phyloP scores from a whole-genome alignment of 2,329 filamentous ascomycete species.

The Colletotrichum caudatum region DNA sequence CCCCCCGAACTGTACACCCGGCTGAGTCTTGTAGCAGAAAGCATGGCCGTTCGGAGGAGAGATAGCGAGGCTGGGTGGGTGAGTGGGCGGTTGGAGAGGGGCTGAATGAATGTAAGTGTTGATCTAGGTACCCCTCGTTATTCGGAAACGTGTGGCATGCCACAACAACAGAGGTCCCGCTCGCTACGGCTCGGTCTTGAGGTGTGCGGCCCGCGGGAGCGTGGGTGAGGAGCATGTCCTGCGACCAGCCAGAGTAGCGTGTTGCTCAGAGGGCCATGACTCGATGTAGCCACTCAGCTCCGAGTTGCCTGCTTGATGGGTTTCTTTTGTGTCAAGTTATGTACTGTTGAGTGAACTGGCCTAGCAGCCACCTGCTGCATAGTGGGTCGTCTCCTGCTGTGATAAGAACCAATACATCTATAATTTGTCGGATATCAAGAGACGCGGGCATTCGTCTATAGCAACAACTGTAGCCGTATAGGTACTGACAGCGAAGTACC shows the following conservation, averaged over 20 bases:
- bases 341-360: constrained; percentile 9
- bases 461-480: constrained; percentile 3
- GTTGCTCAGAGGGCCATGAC: constrained; percentile 30
- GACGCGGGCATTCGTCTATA: constrained; percentile 5
- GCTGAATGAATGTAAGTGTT: constrained; percentile 12
- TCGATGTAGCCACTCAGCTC: constrained; percentile 32
- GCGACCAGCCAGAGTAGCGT: constrained; percentile 23
- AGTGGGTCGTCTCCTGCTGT: constrained; percentile 14
- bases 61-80: constrained; percentile 30
- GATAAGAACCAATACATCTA: constrained; percentile 13
- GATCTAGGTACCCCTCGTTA: constrained; percentile 23
- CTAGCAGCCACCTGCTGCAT: constrained; percentile 21
- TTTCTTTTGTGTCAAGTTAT: constrained; percentile 24
- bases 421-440: constrained; percentile 13
- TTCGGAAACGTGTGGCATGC: constrained; percentile 12
- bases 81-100: constrained; percentile 9
- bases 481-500: constrained; percentile 14
- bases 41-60: constrained; percentile 22
- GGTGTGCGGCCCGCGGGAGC: constrained; percentile 32
- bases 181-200: constrained; percentile 31
- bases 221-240: constrained; percentile 25
- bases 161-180: constrained; percentile 24
- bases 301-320: constrained; percentile 28
- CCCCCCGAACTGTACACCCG: no score
- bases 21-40: constrained; percentile 20